Base-by-base conservation (phyloP, 768 basidiomycete species). In the Leccinum barrowsii region DNA sequence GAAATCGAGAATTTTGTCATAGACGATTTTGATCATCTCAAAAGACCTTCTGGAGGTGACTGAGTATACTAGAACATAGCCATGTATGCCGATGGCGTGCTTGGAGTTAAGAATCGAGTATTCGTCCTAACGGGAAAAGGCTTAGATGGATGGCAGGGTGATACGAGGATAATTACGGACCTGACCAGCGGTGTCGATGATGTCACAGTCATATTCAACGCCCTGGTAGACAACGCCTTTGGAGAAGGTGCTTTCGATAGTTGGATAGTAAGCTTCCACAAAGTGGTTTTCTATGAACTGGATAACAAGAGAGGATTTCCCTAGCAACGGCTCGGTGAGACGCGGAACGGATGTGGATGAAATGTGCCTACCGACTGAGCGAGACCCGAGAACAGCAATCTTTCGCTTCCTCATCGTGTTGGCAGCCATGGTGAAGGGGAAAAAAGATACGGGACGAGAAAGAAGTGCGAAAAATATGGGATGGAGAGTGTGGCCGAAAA, bases 121-220 rank as follows among this genome's bases (percentile, higher is more conserved):
- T 74, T 99, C 96, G 69, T 98, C 96, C 94, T 66, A 52, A 37
- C 12, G 26, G 10, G 15, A 50, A 57, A 57, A 26, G 28, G 52
- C 49, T 58, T 24, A 50, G 59, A 61, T 35, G 57, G 44, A 22
- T 47, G 50, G 10, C 24, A 19, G 59, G 7, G 35, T 35, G 58
- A 46, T 44, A 13, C 15, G 28, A 55, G 8, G 46, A 37, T 44
- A 44, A 55, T 6, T 42, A 71, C 84, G 63, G 57, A 92, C 94
- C 85, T 98, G 96, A 28, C 96, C 96, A 52, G 96, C 96, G 62
- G 94, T 96, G 73, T 98, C 96, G 66, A 98, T 92, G 77, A 98
- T 95, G 75, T 96, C 94, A 76, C 94, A 95, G 60, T 94, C 89
- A 68, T 94, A 98, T 68, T 95, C 92, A 32, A 87, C 81, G 52